phyloP scores from a whole-genome alignment of 495 filamentous ascomycete species.

The Tetracladium marchalianum region DNA sequence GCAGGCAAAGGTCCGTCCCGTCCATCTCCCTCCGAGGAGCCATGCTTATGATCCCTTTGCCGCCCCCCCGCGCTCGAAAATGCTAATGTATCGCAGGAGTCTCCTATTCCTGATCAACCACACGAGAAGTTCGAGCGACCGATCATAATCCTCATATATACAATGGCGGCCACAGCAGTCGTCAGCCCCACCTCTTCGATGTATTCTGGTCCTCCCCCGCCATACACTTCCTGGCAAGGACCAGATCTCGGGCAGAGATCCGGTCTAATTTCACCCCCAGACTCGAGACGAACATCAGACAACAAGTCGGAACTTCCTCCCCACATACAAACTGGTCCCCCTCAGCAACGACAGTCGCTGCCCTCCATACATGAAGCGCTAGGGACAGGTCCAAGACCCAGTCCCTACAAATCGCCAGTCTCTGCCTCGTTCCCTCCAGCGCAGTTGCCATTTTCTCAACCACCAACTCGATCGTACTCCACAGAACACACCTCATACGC shows the following conservation, averaged over 20 bases:
- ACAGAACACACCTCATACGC: constrained; percentile 11
- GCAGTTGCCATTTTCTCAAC: constrained; percentile 13
- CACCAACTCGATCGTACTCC: constrained; percentile 13
- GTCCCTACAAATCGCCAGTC: constrained; percentile 13
- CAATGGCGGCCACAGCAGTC: constrained; percentile 16
- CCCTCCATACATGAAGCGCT: constrained; percentile 23
- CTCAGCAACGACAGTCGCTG: constrained; percentile 16
- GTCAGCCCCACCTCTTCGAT: constrained; percentile 32
- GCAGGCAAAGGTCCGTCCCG: constrained; percentile 13
- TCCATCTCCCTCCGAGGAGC: not conserved
- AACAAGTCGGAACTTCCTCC: constrained; percentile 11
- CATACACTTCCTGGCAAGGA: constrained; percentile 33
- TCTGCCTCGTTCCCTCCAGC: constrained; percentile 9
- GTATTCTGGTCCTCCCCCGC: constrained; percentile 52
- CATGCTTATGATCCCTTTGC: not conserved
- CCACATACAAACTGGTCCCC: constrained; percentile 12
- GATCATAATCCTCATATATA: constrained; percentile 11
- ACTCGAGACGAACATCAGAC: constrained; percentile 20
- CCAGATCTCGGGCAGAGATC: constrained; percentile 29
- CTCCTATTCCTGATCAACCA: constrained; percentile 14
- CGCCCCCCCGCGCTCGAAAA: not conserved
- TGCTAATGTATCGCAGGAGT: constrained; percentile 3
- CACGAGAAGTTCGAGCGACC: constrained; percentile 12
- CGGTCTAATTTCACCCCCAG: constrained; percentile 20
- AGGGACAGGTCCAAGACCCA: constrained; percentile 5